A percentile compares a stretch with the other conserved stretches of the same genome.
Conservation (phyloP, 202 grass and related monocot genomes). For the Setaria italica region DNA sequence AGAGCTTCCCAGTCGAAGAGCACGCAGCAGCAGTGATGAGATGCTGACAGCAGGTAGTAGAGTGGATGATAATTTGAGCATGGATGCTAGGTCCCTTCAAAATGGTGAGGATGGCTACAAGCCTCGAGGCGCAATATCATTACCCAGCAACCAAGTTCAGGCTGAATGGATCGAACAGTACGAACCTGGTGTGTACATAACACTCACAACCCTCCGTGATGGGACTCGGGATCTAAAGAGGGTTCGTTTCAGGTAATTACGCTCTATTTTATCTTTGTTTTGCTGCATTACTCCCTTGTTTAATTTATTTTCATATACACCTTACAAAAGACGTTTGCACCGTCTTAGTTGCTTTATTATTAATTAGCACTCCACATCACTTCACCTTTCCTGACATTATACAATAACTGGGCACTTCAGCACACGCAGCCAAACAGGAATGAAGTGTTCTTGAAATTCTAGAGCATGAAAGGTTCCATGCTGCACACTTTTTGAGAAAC, state of each 20-base stretch:
- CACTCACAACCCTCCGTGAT: constrained; percentile 76
- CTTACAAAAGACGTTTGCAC: background rate
- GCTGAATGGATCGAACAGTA: constrained; percentile 97
- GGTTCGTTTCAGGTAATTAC: constrained; percentile 91
- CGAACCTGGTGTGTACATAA: constrained; percentile 95
- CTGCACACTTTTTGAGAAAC: constrained; percentile 13
- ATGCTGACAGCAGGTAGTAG: constrained; percentile 56
- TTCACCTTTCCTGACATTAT: too few species aligned
- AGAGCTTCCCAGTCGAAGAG: constrained; percentile 43
- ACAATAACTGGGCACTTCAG: background rate
- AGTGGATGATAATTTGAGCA: constrained; percentile 54
- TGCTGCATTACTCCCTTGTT: constrained; percentile 7
- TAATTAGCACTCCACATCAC: background rate
- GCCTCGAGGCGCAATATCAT: constrained; percentile 55
- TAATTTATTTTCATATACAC: background rate
- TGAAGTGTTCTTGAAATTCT: background rate
- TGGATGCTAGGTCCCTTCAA: constrained; percentile 57
- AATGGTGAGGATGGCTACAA: constrained; percentile 55
- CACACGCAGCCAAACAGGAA: background rate
- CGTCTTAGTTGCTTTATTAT: constrained; percentile 1
- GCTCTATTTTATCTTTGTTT: background rate
- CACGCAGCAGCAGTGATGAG: constrained; percentile 58
- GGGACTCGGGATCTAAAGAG: constrained; percentile 89
- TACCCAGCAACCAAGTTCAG: constrained; percentile 70
- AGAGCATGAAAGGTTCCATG: background rate